Conservation (phyloP, 805 yeast genomes). For the Clavispora santaluciae region DNA sequence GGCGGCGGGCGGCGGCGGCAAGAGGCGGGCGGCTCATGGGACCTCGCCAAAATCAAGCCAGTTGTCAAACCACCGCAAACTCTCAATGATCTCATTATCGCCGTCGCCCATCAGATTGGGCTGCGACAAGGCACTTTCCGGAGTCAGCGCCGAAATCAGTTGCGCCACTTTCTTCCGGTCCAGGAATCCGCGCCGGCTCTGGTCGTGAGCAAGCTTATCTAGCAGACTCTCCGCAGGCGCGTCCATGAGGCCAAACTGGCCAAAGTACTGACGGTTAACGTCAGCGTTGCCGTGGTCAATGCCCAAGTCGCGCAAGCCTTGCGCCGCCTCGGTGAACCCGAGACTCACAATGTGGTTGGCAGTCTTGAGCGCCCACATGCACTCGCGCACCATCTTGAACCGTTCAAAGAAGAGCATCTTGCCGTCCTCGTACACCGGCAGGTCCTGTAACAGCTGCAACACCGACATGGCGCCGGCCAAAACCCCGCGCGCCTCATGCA, state of each 20-base stretch:
- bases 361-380: slow-evolving; percentile 59
- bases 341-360: slow-evolving; percentile 48
- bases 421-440: slow-evolving; percentile 31
- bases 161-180: background rate
- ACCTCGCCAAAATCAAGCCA: slow-evolving; percentile 34
- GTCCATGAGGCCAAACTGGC: slow-evolving; percentile 38
- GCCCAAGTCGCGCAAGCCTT: slow-evolving; percentile 37
- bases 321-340: slow-evolving; percentile 38
- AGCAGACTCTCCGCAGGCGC: slow-evolving; percentile 4
- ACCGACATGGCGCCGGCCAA: slow-evolving; percentile 22
- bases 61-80: slow-evolving; percentile 54
- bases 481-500: slow-evolving; percentile 20
- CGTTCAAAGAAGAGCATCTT: slow-evolving; percentile 27
- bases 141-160: background rate
- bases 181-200: slow-evolving; percentile 12
- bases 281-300: slow-evolving; percentile 50
- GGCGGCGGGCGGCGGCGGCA: too few relatives aligned
- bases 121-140: slow-evolving; percentile 4
- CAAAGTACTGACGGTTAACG: slow-evolving; percentile 45
- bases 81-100: slow-evolving; percentile 30
- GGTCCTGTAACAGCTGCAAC: slow-evolving; percentile 19
- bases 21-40: background rate
- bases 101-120: slow-evolving; percentile 5
- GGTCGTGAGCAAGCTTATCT: slow-evolving; percentile 13
- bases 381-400: slow-evolving; percentile 52